Base-by-base conservation (phyloP, 2,329 filamentous ascomycete species). In the Allantophomopsis lycopodina region DNA sequence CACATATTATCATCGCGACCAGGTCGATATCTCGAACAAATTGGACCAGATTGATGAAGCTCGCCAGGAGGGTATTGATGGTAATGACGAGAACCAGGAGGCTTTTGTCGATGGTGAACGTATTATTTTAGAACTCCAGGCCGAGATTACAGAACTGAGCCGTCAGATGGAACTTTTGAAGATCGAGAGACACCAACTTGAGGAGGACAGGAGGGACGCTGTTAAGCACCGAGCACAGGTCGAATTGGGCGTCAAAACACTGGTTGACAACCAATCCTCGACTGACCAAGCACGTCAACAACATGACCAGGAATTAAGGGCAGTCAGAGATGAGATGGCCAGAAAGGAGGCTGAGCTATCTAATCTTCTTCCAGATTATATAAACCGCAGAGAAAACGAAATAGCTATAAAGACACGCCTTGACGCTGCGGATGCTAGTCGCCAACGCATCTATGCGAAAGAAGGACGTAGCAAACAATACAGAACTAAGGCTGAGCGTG, bases 391-490 rank as follows among this genome's bases (percentile, higher is more conserved):
- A 56, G 68, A 76, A 38, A 71, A 85, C 43, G 91, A 95, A 55
- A 69, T 71, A 13, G 70, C 74, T 13, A 66, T 84, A 20, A 80
- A 79, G 51, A 68, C 79, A 40, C 76, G 82, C 43, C 68, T 96
- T 10, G 81, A 87, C 36, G 69, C 82, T 37, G 82, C 82, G 0
- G 83, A 93, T 51, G 79, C 79, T 7, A 71, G 74, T 5, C 73
- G 84, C 33, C 77, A 83, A 47, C 79, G 88, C 31, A 71, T 98
- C 7, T 85, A 94, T 54, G 84, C 83, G 38, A 98, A 98, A 59
- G 89, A 98, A 60, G 86, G 82, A 34, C 80, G 89, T 35, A 87
- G 83, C 48, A 81, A 83, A 14, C 82, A 86, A 45, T 98, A 94
- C 60, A 82, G 73, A 54, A 93, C 77, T 57, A 94, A 94, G 64